phyloP scores from a whole-genome alignment of 176 grass and related monocot species.

The Puccinellia tenuiflora region DNA sequence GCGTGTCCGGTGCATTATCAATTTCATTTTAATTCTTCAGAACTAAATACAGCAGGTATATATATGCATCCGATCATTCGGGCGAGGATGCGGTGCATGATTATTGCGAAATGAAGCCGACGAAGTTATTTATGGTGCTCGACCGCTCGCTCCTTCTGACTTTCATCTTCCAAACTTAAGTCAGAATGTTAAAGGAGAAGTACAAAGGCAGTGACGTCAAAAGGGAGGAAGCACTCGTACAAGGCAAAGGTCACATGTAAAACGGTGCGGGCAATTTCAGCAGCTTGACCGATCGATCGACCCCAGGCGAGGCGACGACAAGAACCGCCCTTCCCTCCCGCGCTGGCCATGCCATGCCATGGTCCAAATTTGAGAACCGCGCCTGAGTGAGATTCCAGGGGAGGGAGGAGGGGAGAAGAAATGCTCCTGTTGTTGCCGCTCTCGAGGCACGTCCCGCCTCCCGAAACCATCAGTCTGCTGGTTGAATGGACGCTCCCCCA shows the following conservation, averaged over 20 bases:
- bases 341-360: slow-evolving; percentile 15
- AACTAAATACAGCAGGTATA: neutral
- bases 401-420: neutral
- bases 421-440: slow-evolving; percentile 20
- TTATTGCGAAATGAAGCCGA: neutral
- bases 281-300: neutral
- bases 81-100: neutral
- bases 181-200: neutral
- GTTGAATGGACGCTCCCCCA: neutral
- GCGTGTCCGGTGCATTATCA: too few relatives aligned
- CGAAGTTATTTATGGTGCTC: neutral
- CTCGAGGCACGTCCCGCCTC: slow-evolving; percentile 37
- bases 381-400: neutral
- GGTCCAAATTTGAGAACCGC: slow-evolving; percentile 25
- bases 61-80: neutral
- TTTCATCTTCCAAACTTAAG: neutral
- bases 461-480: slow-evolving; percentile 36
- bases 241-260: neutral
- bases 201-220: neutral
- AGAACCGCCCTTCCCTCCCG: slow-evolving; percentile 22
- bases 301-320: neutral
- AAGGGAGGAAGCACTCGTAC: neutral
- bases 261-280: neutral
- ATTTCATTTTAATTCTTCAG: too few relatives aligned
- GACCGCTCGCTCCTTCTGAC: neutral